These are phyloP conservation scores for Lumnitzera littorea DNA, from an alignment of 345 rosid genomes.

Conservation along the genomic window DNA sequence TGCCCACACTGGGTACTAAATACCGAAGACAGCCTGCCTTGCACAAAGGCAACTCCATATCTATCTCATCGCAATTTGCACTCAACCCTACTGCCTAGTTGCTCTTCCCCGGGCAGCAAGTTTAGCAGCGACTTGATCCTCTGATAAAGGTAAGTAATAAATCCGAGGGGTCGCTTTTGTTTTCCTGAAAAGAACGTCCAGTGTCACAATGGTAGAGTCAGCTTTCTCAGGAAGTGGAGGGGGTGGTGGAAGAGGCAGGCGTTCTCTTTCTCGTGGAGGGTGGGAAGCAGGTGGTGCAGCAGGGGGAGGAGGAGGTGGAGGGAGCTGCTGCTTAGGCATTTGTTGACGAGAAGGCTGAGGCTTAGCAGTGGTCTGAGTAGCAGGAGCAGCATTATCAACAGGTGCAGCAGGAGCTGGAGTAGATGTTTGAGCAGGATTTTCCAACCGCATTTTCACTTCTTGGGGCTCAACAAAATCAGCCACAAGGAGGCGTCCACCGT, in stretches of 20 bases:
- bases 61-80: not conserved
- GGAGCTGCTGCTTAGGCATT: constrained; percentile 53
- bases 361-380: constrained; percentile 24
- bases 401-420: constrained; percentile 30
- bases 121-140: constrained; percentile 81
- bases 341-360: constrained; percentile 49
- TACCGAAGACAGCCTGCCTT: too few species aligned
- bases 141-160: constrained; percentile 88
- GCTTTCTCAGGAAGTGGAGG: constrained; percentile 57
- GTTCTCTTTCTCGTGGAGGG: constrained; percentile 67
- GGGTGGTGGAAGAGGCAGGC: constrained; percentile 43
- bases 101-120: constrained; percentile 33
- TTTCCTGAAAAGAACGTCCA: constrained; percentile 91
- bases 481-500: constrained; percentile 74
- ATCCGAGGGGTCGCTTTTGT: constrained; percentile 94
- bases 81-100: constrained; percentile 29
- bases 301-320: constrained; percentile 59
- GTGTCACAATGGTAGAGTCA: constrained; percentile 84
- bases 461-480: constrained; percentile 87
- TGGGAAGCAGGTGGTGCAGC: constrained; percentile 29
- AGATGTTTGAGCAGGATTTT: constrained; percentile 39
- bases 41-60: not conserved
- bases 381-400: constrained; percentile 20
- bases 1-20: too few species aligned
- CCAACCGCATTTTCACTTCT: constrained; percentile 63